Evolutionary conservation across 2,329 filamentous ascomycete genomes (phyloP).

Genomic region (Fusarium sulawesiense): DNA sequence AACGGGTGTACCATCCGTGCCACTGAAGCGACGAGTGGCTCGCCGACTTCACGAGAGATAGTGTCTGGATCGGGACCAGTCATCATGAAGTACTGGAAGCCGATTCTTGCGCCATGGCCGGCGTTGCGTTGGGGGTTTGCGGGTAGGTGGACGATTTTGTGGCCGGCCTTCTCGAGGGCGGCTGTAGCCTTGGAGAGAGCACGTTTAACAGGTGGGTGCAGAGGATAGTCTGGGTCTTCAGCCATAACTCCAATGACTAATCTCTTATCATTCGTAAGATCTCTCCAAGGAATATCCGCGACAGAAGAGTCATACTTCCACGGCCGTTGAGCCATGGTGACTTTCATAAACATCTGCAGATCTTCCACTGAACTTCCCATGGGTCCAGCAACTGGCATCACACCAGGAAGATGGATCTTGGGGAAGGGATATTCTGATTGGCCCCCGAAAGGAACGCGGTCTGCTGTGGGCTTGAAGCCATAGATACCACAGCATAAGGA

Average conservation of each 20-base stretch:
- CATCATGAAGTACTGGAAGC: conserved; percentile 37
- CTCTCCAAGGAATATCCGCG: conserved; percentile 59
- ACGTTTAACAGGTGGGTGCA: conserved; percentile 63
- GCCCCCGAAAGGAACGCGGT: conserved; percentile 61
- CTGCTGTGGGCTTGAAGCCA: conserved; percentile 66
- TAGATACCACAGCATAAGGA: conserved; percentile 67
- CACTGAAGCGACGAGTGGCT: conserved; percentile 37
- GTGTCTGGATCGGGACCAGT: conserved; percentile 23
- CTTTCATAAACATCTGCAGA: conserved; percentile 49
- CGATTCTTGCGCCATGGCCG: conserved; percentile 30
- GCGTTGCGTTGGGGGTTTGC: conserved; percentile 18
- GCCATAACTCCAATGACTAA: conserved; percentile 60
- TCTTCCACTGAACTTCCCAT: conserved; percentile 54
- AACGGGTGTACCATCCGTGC: conserved; percentile 36
- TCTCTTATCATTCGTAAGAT: conserved; percentile 33
- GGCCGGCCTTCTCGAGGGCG: conserved; percentile 56
- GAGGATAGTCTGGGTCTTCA: conserved; percentile 59
- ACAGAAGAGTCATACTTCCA: conserved; percentile 59
- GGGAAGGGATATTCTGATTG: conserved; percentile 40
- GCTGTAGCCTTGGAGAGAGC: conserved; percentile 56
- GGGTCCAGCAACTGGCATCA: conserved; percentile 56
- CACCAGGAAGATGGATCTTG: conserved; percentile 32
- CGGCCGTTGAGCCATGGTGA: conserved; percentile 53
- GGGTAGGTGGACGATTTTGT: conserved; percentile 55
- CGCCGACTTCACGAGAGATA: conserved; percentile 27